Conservation (phyloP, 345 rosid species). For the Citrus medica region DNA sequence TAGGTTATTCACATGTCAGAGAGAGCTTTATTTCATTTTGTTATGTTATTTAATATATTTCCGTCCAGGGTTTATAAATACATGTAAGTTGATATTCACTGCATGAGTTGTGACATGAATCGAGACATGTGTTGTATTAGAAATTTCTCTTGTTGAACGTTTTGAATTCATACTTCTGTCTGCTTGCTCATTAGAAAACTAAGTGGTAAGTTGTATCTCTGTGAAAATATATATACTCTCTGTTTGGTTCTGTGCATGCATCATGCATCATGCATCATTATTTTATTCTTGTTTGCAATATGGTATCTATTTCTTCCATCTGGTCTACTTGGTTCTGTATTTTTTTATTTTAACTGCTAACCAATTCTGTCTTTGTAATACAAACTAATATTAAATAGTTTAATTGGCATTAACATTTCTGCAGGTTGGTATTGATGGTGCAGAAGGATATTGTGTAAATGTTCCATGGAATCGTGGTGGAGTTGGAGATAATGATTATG, state of each 20-base stretch:
- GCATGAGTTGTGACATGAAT: not conserved
- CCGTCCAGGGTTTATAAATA: not conserved
- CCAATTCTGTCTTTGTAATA: not conserved
- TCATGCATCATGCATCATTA: not conserved
- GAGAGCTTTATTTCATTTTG: not conserved
- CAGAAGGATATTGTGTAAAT: conserved; percentile 93
- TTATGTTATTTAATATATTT: too few relatives aligned
- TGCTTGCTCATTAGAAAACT: not conserved
- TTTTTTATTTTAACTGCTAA: not conserved
- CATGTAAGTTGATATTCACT: not conserved
- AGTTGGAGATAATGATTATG: conserved; percentile 91
- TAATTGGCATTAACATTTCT: conserved; percentile 16
- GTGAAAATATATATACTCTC: not conserved
- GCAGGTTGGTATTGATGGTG: conserved; percentile 84
- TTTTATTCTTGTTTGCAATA: not conserved
- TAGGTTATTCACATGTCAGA: not conserved
- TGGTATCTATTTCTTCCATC: not conserved
- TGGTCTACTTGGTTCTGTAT: not conserved
- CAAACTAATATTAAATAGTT: conserved; percentile 8
- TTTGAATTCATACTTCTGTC: not conserved
- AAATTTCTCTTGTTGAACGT: not conserved
- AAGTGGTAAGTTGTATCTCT: not conserved
- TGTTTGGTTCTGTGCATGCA: not conserved
- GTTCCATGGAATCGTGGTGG: conserved; percentile 97
- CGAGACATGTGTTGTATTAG: not conserved